Evolutionary conservation across 129 eudicot genomes (phyloP).

Genomic region (Flaveria robusta): DNA sequence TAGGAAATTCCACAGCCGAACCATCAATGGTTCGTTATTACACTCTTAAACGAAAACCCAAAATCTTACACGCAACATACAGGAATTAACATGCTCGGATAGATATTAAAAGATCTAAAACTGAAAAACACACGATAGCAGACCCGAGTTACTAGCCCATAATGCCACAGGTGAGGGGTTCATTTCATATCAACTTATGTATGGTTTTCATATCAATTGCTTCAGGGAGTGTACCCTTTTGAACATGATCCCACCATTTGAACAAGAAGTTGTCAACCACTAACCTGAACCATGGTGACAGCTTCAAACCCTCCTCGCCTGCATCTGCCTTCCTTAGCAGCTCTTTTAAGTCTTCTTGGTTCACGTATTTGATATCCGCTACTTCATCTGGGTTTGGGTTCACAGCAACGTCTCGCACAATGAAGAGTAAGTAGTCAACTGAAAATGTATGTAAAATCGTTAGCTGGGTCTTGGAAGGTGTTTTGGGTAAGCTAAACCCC

Average conservation of each 20-base stretch:
- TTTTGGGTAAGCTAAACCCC: neutral
- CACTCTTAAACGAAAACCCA: constrained; percentile 16
- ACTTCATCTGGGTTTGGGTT: constrained; percentile 96
- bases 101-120: neutral
- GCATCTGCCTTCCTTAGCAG: constrained; percentile 87
- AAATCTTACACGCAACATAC: neutral
- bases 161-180: neutral
- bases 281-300: constrained; percentile 96
- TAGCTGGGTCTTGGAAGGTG: neutral
- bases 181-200: constrained; percentile 58
- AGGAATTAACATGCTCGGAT: neutral
- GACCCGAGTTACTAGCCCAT: constrained; percentile 3
- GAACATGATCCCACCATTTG: constrained; percentile 95
- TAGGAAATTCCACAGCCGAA: neutral
- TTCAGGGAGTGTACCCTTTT: constrained; percentile 65
- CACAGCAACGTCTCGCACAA: constrained; percentile 73
- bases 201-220: constrained; percentile 90
- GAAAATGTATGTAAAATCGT: constrained; percentile 25
- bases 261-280: constrained; percentile 90
- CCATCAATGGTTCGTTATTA: constrained; percentile 21
- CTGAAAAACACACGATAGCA: neutral
- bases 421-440: constrained; percentile 97
- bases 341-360: constrained; percentile 67
- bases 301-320: constrained; percentile 84
- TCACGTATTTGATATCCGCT: constrained; percentile 70